A percentile compares a stretch with the other conserved stretches of the same genome.
Conservation (phyloP, 306 rosid genomes). For the Begonia masoniana region DNA sequence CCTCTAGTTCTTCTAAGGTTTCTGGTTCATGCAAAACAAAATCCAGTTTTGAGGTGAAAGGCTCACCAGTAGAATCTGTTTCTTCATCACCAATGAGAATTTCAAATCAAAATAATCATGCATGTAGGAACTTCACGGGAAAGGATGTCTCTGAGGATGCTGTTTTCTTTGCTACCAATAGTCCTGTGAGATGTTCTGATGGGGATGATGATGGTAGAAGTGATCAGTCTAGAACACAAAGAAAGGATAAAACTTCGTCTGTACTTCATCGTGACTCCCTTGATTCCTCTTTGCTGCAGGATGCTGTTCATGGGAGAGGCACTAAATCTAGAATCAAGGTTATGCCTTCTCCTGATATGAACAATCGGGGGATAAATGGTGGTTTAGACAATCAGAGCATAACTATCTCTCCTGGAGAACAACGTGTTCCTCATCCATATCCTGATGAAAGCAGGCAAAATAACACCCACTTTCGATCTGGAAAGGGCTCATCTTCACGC, state of each 20-base stretch:
- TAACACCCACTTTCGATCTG: slow-evolving; percentile 27
- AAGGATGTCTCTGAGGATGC: slow-evolving; percentile 44
- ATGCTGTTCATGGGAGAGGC: slow-evolving; percentile 26
- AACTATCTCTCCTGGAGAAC: slow-evolving; percentile 27
- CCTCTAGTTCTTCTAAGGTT: slow-evolving; percentile 96
- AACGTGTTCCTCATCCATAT: slow-evolving; percentile 27
- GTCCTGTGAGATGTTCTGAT: slow-evolving; percentile 49
- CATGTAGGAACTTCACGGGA: slow-evolving; percentile 21
- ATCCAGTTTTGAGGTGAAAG: slow-evolving; percentile 77
- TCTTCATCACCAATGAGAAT: slow-evolving; percentile 96
- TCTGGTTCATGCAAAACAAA: slow-evolving; percentile 88
- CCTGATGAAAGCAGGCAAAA: slow-evolving; percentile 37
- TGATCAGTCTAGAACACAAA: slow-evolving; percentile 46
- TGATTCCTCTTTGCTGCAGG: slow-evolving; percentile 27
- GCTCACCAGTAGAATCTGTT: slow-evolving; percentile 98
- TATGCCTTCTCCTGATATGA: slow-evolving; percentile 15
- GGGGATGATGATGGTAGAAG: slow-evolving; percentile 53
- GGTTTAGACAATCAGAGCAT: slow-evolving; percentile 29
- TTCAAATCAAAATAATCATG: slow-evolving; percentile 37
- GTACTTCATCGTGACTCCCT: slow-evolving; percentile 26
- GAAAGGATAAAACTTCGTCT: slow-evolving; percentile 32
- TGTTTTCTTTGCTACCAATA: neutral
- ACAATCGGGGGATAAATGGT: slow-evolving; percentile 22
- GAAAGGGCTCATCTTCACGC: slow-evolving; percentile 37
- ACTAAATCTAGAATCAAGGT: slow-evolving; percentile 31